Evolutionary conservation across 225 moss, liverwort and hornwort genomes (phyloP).

Genomic region (Straminergon stramineum): DNA sequence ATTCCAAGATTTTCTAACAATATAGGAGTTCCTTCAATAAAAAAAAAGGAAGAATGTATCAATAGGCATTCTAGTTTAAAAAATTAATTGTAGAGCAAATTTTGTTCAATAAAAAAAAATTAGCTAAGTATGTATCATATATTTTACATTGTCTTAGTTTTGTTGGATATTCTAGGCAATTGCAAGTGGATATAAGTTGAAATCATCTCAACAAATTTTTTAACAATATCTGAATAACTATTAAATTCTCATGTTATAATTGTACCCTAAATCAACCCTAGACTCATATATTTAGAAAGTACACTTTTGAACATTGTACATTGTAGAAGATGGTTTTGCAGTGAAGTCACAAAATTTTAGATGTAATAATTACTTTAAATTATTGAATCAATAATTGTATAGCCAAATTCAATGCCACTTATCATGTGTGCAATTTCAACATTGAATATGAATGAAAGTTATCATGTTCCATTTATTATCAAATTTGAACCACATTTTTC

Average conservation of each 20-base stretch:
- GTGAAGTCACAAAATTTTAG: not conserved
- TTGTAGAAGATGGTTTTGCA: not conserved
- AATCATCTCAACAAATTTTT: not conserved
- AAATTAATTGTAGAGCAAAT: not conserved
- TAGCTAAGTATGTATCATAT: not conserved
- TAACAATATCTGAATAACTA: not conserved
- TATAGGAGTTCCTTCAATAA: not conserved
- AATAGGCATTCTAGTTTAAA: rapidly evolving
- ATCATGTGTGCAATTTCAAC: not conserved
- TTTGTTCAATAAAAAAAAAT: not conserved
- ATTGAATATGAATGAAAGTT: not conserved
- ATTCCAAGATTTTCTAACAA: not conserved
- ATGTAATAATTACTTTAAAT: not conserved
- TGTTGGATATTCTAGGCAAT: not conserved
- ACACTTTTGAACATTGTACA: not conserved
- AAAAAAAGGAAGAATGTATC: not conserved
- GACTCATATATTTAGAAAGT: not conserved
- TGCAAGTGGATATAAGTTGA: not conserved
- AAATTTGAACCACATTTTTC: not conserved
- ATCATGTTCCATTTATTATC: not conserved
- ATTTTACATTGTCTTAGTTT: not conserved
- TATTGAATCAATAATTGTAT: not conserved
- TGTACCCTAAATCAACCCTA: rapidly evolving
- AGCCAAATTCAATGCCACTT: not conserved
- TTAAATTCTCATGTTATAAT: not conserved